Base-by-base conservation (phyloP, 176 grass and related monocot genomes). In the Cenchrus americanus region DNA sequence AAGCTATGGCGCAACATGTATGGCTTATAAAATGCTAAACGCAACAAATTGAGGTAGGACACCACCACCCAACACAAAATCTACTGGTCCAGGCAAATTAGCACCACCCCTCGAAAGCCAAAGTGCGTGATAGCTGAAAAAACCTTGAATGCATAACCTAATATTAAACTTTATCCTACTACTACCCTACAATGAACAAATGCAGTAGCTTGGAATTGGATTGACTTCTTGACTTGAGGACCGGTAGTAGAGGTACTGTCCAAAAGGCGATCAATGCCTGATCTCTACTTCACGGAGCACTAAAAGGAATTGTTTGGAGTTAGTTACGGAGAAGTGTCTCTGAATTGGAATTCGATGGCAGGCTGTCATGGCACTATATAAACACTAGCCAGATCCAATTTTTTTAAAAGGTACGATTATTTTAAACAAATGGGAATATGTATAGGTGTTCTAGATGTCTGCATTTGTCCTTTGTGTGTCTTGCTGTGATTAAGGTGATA, bases 211-310 rank as follows among this genome's bases (percentile, higher is more conserved):
- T 79, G 79, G 47, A 85, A 54, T 37, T 83, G 32, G 74, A 62
- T 90, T 83, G 84, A 90, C 79, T 86, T 90, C 50, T 83, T 86
- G 88, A 86, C 79, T 74, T 73, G 50, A 42, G 48, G 32, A 34
- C 32, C 32, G 3, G 2, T 34, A n/a, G n/a, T n/a, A n/a, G n/a
- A n/a, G n/a, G 66, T 73, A 67, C 66, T 81, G 71, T 71, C 79
- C 27, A 79, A 78, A 61, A 61, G n/a, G 42, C 27, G 53, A 79
- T 34, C 80, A 83, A 52, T 83, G 80, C 77, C 41, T 66, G 62
- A 69, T 78, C 69, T 65, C 71, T 52, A 52, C 75, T 78, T 83
- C 80, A 68, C 74, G 65, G 42, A 74, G 66, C 67, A 86, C 67
- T 43, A 79, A 71, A 64, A 79, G 58, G 68, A 74, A 83, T 83